These are phyloP conservation scores for Dacryopinax spathularia DNA, from an alignment of 768 basidiomycete genomes.

Conservation along the genomic window DNA sequence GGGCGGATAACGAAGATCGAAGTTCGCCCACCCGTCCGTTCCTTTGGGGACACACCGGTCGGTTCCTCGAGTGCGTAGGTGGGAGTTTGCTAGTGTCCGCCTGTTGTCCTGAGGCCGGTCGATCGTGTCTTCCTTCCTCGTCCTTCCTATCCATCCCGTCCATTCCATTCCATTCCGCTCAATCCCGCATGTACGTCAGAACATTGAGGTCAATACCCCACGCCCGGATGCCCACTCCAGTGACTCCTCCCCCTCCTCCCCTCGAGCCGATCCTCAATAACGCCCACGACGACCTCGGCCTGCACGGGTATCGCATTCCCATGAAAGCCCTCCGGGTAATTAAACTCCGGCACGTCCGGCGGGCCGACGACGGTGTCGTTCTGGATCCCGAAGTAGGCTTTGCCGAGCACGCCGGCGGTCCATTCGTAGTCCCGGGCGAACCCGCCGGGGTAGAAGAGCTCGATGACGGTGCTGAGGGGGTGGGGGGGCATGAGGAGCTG, in stretches of 20 bases:
- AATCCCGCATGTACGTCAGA: too few relatives aligned
- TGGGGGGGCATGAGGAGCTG: conserved; percentile 73
- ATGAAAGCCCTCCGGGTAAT: conserved; percentile 76
- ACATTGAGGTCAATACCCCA: background rate
- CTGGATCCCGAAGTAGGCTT: conserved; percentile 66
- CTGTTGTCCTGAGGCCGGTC: too few relatives aligned
- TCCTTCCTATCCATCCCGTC: too few relatives aligned
- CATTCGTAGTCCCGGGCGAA: conserved; percentile 83
- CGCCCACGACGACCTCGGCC: conserved; percentile 45
- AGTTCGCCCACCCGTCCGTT: too few relatives aligned
- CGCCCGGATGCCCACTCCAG: background rate
- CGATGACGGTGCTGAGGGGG: conserved; percentile 64
- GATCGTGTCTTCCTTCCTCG: too few relatives aligned
- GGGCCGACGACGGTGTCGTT: conserved; percentile 47
- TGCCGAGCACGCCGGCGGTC: conserved; percentile 58
- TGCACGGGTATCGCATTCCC: conserved; percentile 59
- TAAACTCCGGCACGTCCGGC: background rate
- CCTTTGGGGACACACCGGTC: too few relatives aligned
- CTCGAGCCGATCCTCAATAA: conserved; percentile 57
- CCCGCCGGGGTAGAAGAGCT: conserved; percentile 67
- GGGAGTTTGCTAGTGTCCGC: too few relatives aligned
- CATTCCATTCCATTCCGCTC: too few relatives aligned
- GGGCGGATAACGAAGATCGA: too few relatives aligned
- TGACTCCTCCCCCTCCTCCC: conserved; percentile 10
- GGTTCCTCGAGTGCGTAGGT: too few relatives aligned